These are phyloP conservation scores for Chrysoporthe cubensis DNA, from an alignment of 2,329 filamentous ascomycete genomes.

Conservation along the genomic window DNA sequence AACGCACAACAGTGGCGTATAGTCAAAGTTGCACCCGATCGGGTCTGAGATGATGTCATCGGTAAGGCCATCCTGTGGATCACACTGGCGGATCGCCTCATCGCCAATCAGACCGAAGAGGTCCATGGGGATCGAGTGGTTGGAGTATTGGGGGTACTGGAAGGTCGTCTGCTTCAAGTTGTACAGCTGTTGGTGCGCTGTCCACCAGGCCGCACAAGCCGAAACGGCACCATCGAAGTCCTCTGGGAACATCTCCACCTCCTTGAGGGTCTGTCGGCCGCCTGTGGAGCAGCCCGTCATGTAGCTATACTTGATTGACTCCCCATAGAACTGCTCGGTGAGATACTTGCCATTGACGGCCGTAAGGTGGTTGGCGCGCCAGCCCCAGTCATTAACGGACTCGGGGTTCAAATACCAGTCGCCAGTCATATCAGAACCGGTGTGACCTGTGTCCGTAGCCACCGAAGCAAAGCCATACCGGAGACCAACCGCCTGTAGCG, in stretches of 20 bases:
- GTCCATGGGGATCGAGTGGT: conserved; percentile 16
- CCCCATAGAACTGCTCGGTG: neutral
- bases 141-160: conserved; percentile 22
- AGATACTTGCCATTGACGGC: neutral
- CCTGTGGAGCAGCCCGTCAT: conserved; percentile 63
- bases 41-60: conserved; percentile 27
- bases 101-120: no score
- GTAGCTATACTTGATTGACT: conserved; percentile 41
- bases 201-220: conserved; percentile 48
- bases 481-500: no score
- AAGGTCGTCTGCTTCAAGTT: no score
- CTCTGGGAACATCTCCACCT: conserved; percentile 54
- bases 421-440: no score
- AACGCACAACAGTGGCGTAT: conserved; percentile 1
- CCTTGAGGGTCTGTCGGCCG: conserved; percentile 60
- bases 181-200: conserved; percentile 38
- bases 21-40: conserved; percentile 16
- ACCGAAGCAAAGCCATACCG: no score
- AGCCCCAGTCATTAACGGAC: no score
- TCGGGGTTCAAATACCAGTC: no score
- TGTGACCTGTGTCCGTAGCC: no score
- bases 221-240: conserved; percentile 60
- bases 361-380: no score
- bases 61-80: conserved; percentile 25
- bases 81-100: conserved; percentile 20